A percentile compares a stretch with the other conserved stretches of the same genome.
These are phyloP conservation scores for Ogataea angusta DNA, from an alignment of 805 yeast genomes.

Conservation along the genomic window DNA sequence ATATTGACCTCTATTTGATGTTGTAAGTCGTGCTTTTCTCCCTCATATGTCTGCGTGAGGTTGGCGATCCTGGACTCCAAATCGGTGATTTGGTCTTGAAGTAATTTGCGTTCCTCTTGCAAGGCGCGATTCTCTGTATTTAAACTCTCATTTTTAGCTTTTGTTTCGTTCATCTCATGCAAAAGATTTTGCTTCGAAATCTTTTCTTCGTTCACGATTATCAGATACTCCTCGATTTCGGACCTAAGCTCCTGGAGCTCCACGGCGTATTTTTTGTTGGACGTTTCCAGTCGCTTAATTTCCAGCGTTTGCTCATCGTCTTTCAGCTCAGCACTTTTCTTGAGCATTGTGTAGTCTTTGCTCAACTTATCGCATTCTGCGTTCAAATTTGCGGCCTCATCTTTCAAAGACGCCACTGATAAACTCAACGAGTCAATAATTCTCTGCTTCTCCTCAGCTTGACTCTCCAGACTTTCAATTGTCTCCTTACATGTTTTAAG, in stretches of 20 bases:
- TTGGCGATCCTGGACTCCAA: constrained; percentile 12
- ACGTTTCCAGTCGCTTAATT: constrained; percentile 38
- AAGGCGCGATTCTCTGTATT: constrained; percentile 29
- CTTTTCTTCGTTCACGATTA: constrained; percentile 39
- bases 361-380: constrained; percentile 53
- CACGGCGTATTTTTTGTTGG: constrained; percentile 37
- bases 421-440: constrained; percentile 19
- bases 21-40: constrained; percentile 24
- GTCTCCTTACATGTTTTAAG: constrained; percentile 39
- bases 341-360: constrained; percentile 35
- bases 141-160: constrained; percentile 22
- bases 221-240: constrained; percentile 34
- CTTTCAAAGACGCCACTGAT: constrained; percentile 23
- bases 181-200: constrained; percentile 43
- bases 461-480: constrained; percentile 31
- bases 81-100: constrained; percentile 19
- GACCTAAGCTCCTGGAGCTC: constrained; percentile 37
- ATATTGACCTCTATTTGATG: constrained; percentile 22
- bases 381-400: constrained; percentile 42
- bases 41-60: constrained; percentile 17
- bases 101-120: constrained; percentile 24
- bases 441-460: constrained; percentile 34
- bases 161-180: constrained; percentile 39
- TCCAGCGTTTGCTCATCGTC: constrained; percentile 41
- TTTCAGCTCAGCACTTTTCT: constrained; percentile 37